Evolutionary conservation across 495 filamentous ascomycete species (phyloP), one percentile per base, ranked within the genome.

Genomic region (Entonaema liquescens): DNA sequence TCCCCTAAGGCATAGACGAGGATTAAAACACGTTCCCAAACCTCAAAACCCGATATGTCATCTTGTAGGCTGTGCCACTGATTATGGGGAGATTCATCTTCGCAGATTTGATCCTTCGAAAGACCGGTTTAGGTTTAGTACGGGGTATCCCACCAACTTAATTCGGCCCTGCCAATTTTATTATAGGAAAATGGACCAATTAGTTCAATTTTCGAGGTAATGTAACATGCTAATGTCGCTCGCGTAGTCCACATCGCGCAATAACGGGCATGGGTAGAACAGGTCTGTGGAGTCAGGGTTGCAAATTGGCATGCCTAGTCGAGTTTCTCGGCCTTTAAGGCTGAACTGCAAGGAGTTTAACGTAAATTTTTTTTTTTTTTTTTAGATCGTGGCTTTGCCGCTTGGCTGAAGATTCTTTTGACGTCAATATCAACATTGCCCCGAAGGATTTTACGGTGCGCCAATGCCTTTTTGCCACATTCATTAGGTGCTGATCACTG

Each of bases 91-190:
- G 49, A 53, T 15, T 29, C 6, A 29, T 13, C 23, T 53, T 15
- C 6, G 49, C 23, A 25, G 44, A 50, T 50, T 3, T 21, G 44
- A 53, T 53, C 49, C 49, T 15, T 53, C 6, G 1, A 53, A 17
- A 26, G 9, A 42, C 19, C n/a, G 5, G n/a, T 67, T 67, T 38
- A 21, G 47, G 64, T 21, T 60, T 67, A 67, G 64, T 67, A 67
- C 56, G 56, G 64, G 64, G 55, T 53, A 29, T 36, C 8, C 5
- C 3, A 28, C 29, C 29, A 56, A 19, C 53, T 33, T 33, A 56
- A 29, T 12, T 56, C 3, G 29, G 0, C 53, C 28, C 29, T 35
- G 29, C 21, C 17, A 35, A 29, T 56, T 54, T 35, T 56, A 56
- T 17, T 29, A 13, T 19, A 56, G 29, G 21, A 35, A 13, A 19